phyloP scores from a whole-genome alignment of 2,329 filamentous ascomycete species.

The Rhinocladiella mackenziei region DNA sequence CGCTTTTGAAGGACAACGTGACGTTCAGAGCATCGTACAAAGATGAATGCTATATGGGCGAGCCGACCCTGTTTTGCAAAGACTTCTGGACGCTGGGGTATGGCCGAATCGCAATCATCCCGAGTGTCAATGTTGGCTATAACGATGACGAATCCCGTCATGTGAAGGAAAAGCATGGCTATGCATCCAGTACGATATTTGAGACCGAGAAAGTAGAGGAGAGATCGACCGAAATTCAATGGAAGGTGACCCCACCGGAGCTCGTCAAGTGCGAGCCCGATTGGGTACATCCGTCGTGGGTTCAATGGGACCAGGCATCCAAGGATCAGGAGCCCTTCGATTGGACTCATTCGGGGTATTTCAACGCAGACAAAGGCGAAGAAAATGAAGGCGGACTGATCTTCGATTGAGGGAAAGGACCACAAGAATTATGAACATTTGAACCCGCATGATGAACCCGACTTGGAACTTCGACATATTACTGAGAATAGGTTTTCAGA shows the following conservation, averaged over 20 bases:
- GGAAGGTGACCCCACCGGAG: conserved; percentile 26
- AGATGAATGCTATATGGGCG: conserved; percentile 52
- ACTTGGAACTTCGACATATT: too few relatives aligned
- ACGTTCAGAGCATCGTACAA: conserved; percentile 43
- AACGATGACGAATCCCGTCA: conserved; percentile 42
- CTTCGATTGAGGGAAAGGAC: too few relatives aligned
- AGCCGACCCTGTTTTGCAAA: conserved; percentile 55
- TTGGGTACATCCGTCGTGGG: conserved; percentile 17
- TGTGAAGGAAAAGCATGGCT: conserved; percentile 52
- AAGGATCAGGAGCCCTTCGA: conserved; percentile 9
- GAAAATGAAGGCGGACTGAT: too few relatives aligned
- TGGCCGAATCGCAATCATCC: conserved; percentile 54
- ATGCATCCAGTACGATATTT: conserved; percentile 34
- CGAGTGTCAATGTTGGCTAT: conserved; percentile 55
- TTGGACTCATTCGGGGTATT: conserved; percentile 14
- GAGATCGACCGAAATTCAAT: conserved; percentile 20
- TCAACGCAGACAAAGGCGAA: conserved; percentile 12
- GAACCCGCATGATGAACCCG: too few relatives aligned
- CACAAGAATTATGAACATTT: too few relatives aligned
- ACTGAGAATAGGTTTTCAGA: too few relatives aligned
- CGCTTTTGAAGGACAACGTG: conserved; percentile 45
- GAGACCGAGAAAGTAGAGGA: conserved; percentile 15
- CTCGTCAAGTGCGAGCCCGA: conserved; percentile 27
- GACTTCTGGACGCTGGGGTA: conserved; percentile 53
- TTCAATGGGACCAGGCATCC: conserved; percentile 14